phyloP scores from a whole-genome alignment of 306 rosid species.

The Carpinus viminea region DNA sequence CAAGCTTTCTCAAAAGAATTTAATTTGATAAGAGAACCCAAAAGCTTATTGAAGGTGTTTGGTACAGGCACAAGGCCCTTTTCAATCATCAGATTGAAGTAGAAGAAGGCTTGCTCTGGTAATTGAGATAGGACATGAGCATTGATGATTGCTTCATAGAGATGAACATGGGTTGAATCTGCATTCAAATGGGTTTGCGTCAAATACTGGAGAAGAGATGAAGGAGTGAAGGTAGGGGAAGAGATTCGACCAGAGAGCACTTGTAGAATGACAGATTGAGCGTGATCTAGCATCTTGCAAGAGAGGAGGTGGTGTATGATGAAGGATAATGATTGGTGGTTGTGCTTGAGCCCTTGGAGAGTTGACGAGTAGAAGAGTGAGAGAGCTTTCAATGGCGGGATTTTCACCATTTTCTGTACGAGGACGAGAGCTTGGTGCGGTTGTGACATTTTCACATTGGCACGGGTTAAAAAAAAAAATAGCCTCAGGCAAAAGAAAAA shows the following conservation, averaged over 20 bases:
- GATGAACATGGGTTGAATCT: constrained; percentile 10
- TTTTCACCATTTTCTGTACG: constrained; percentile 50
- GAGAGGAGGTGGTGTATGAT: constrained; percentile 48
- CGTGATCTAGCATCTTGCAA: constrained; percentile 39
- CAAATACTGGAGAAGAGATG: constrained; percentile 47
- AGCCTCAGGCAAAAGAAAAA: too few species aligned
- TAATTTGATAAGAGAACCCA: constrained; percentile 53
- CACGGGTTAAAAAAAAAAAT: too few species aligned
- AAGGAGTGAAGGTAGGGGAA: constrained; percentile 35
- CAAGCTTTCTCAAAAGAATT: constrained; percentile 48
- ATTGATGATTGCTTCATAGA: constrained; percentile 52
- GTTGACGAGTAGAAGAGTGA: constrained; percentile 45
- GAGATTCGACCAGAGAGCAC: constrained; percentile 53
- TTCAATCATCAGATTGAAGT: constrained; percentile 47
- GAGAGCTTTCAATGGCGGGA: constrained; percentile 36
- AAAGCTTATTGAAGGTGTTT: constrained; percentile 51
- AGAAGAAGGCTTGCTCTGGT: constrained; percentile 51
- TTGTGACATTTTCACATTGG: constrained; percentile 36
- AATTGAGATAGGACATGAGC: constrained; percentile 53
- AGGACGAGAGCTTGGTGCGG: constrained; percentile 43
- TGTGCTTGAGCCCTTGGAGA: constrained; percentile 28
- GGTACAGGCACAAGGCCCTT: constrained; percentile 51
- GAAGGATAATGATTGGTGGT: constrained; percentile 43
- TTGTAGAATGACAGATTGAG: constrained; percentile 52
- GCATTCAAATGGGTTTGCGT: constrained; percentile 35